These are phyloP conservation scores for Tylopilus plumbeoviolaceoides DNA, from an alignment of 768 basidiomycete genomes.

Conservation along the genomic window DNA sequence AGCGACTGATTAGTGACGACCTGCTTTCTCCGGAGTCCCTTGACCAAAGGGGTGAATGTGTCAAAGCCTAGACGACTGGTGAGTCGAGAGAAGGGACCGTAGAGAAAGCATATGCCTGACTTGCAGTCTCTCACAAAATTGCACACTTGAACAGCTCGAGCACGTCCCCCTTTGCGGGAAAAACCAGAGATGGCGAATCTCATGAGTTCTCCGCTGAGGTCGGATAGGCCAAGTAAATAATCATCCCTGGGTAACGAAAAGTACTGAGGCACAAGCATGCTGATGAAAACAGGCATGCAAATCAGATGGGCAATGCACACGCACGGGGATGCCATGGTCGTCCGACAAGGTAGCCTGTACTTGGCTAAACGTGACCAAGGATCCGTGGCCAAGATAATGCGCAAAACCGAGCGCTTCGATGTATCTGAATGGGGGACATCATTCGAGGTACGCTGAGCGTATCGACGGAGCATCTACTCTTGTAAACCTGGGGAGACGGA, in stretches of 20 bases:
- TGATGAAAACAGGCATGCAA: constrained; percentile 3
- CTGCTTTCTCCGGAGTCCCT: constrained; percentile 84
- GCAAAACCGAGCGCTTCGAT: constrained; percentile 91
- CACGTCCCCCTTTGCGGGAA: constrained; percentile 58
- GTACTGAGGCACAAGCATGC: constrained; percentile 44
- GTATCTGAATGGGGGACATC: constrained; percentile 42
- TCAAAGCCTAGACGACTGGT: constrained; percentile 61
- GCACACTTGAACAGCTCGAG: constrained; percentile 60
- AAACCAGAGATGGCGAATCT: constrained; percentile 87
- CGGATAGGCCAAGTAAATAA: constrained; percentile 88
- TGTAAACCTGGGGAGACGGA: constrained; percentile 80
- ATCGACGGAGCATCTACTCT: constrained; percentile 40
- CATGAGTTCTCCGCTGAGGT: constrained; percentile 97
- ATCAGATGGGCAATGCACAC: constrained; percentile 26
- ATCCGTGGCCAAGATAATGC: constrained; percentile 70
- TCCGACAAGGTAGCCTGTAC: constrained; percentile 65
- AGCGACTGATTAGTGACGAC: constrained; percentile 81
- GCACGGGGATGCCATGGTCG: constrained; percentile 58
- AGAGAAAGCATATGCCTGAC: constrained; percentile 44
- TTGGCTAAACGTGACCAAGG: constrained; percentile 62
- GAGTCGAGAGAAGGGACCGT: not conserved
- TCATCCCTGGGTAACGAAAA: constrained; percentile 76
- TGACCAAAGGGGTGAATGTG: constrained; percentile 61
- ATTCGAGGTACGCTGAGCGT: constrained; percentile 8
- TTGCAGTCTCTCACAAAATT: constrained; percentile 71